These are phyloP conservation scores for Pleomassaria siparia DNA, from an alignment of 2,329 filamentous ascomycete species.

Conservation along the genomic window DNA sequence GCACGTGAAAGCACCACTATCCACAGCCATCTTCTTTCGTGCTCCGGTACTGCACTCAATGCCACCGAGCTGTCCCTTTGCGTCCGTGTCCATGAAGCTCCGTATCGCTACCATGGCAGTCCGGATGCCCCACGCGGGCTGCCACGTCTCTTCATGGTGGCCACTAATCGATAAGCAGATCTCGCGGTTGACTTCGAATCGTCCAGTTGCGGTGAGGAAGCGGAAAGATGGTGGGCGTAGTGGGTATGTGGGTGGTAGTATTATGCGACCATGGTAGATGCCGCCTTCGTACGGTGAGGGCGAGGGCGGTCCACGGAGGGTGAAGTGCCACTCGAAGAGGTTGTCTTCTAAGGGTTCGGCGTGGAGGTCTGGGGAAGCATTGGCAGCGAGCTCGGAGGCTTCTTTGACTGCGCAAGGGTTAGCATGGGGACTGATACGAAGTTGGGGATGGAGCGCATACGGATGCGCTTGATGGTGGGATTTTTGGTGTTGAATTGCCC, in stretches of 20 bases:
- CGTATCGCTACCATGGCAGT: conserved; percentile 80
- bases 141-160: conserved; percentile 98
- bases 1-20: conserved; percentile 70
- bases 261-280: conserved; percentile 93
- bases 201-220: conserved; percentile 86
- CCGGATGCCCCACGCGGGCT: conserved; percentile 94
- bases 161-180: conserved; percentile 93
- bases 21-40: conserved; percentile 67
- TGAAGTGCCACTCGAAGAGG: conserved; percentile 99
- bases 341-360: conserved; percentile 84
- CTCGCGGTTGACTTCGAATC: conserved; percentile 95
- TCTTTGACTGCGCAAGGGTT: conserved; percentile 68
- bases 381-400: conserved; percentile 78
- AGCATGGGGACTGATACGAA: conserved; percentile 31
- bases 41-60: conserved; percentile 70
- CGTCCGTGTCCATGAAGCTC: conserved; percentile 90
- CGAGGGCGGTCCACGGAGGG: conserved; percentile 81
- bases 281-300: conserved; percentile 76
- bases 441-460: conserved; percentile 50
- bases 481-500: conserved; percentile 70
- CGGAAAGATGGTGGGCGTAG: conserved; percentile 93
- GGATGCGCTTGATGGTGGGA: conserved; percentile 81
- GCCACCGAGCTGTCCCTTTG: conserved; percentile 85
- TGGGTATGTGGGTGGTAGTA: conserved; percentile 86
- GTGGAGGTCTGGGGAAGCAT: conserved; percentile 82